Base-by-base conservation (phyloP, 768 basidiomycete genomes). In the Termitomyces sp. region DNA sequence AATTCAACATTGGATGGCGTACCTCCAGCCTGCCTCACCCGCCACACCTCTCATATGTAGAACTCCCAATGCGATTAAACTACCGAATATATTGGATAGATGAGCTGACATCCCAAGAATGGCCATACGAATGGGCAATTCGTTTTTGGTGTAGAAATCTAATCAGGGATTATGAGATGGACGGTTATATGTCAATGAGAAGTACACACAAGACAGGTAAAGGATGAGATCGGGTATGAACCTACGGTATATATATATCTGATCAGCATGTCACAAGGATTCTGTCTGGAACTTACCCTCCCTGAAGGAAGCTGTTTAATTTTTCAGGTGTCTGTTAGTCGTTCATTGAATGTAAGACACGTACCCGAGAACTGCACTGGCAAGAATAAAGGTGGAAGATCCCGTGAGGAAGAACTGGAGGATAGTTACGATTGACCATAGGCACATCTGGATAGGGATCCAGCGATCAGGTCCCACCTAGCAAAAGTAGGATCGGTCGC, bases 211-310 rank as follows among this genome's bases (percentile, higher is more conserved):
- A n/a, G n/a, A n/a, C n/a, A n/a, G n/a, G n/a, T n/a, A n/a, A n/a
- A n/a, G n/a, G n/a, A n/a, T n/a, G n/a, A n/a, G n/a, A n/a, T 85
- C 83, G 0, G 81, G 82, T 52, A 83, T 80, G 61, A 82, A 83
- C 22, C 79, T 77, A 50, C 29, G 1, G 13, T 39, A 16, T 27
- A 29, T 29, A 18, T 39, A 16, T 27, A 29, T 29, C 12, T 38
- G 36, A 50, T 3, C 5, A n/a, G n/a, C n/a, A n/a, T n/a, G n/a
- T n/a, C n/a, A n/a, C n/a, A n/a, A n/a, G n/a, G n/a, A n/a, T n/a
- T n/a, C n/a, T n/a, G n/a, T n/a, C n/a, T n/a, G n/a, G n/a, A n/a
- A n/a, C n/a, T n/a, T n/a, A n/a, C n/a, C n/a, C n/a, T n/a, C n/a
- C n/a, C n/a, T n/a, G n/a, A n/a, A n/a, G n/a, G n/a, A n/a, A n/a